These are phyloP conservation scores for Collybia sp. DNA, from an alignment of 768 basidiomycete genomes.

Conservation along the genomic window DNA sequence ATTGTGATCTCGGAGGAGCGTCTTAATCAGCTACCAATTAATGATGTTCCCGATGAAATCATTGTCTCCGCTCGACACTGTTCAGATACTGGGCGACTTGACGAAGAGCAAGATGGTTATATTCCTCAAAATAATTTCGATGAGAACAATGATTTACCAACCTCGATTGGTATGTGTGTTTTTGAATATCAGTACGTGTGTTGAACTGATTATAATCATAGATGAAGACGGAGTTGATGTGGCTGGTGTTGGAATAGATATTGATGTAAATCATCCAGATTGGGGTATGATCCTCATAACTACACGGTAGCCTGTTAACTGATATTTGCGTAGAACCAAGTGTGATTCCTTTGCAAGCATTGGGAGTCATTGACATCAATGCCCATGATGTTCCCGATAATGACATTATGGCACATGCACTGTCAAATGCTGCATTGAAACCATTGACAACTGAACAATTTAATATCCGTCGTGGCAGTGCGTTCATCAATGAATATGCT, in stretches of 20 bases:
- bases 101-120: conserved; percentile 22
- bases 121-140: no score
- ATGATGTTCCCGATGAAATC: conserved; percentile 26
- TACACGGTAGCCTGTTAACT: no score
- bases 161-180: no score
- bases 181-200: no score
- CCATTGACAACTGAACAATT: no score
- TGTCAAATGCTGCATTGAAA: conserved; percentile 10
- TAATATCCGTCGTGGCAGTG: neutral
- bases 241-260: no score
- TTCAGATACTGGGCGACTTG: conserved; percentile 5
- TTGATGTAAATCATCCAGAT: no score
- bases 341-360: conserved; percentile 17
- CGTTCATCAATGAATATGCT: neutral
- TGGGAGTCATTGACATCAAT: conserved; percentile 18
- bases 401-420: conserved; percentile 18
- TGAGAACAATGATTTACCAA: no score
- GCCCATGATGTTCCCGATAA: conserved; percentile 1
- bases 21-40: conserved; percentile 19
- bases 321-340: no score
- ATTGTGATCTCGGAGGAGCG: conserved; percentile 16
- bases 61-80: conserved; percentile 16
- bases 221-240: no score
- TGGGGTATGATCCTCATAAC: no score
- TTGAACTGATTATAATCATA: no score